Evolutionary conservation across 495 filamentous ascomycete genomes (phyloP).

Genomic region (Aspergillus sparsus): DNA sequence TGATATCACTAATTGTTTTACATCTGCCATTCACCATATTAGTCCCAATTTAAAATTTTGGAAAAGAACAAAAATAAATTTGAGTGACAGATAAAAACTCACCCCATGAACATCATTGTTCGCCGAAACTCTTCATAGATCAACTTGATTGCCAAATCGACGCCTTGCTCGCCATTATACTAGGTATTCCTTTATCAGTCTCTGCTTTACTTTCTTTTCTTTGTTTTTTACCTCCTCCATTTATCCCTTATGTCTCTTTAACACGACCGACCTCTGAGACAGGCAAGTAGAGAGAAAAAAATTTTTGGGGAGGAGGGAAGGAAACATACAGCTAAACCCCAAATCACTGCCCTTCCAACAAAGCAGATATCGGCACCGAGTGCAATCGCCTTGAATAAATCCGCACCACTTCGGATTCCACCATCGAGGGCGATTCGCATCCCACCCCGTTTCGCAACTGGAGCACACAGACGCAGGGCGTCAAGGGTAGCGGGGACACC

Average conservation of each 20-base stretch:
- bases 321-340: slow-evolving; percentile 10
- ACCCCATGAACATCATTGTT: slow-evolving; percentile 9
- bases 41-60: too few species aligned
- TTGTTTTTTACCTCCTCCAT: too few species aligned
- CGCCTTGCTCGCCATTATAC: slow-evolving; percentile 10
- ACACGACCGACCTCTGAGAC: too few species aligned
- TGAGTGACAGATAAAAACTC: not conserved
- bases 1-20: not conserved
- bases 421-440: slow-evolving; percentile 47
- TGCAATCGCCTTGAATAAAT: slow-evolving; percentile 41
- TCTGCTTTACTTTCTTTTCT: too few species aligned
- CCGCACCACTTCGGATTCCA: slow-evolving; percentile 47
- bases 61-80: not conserved
- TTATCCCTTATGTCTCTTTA: too few species aligned
- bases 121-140: slow-evolving; percentile 14
- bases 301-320: too few species aligned
- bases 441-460: slow-evolving; percentile 15
- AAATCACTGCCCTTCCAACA: slow-evolving; percentile 3
- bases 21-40: not conserved
- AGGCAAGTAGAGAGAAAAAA: too few species aligned
- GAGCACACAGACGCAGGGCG: slow-evolving; percentile 32
- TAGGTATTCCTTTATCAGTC: not conserved
- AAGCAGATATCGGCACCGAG: slow-evolving; percentile 30
- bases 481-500: slow-evolving; percentile 35
- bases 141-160: slow-evolving; percentile 10